Base-by-base conservation (phyloP, 352 stramenopile species). In the Pythium volutum region DNA sequence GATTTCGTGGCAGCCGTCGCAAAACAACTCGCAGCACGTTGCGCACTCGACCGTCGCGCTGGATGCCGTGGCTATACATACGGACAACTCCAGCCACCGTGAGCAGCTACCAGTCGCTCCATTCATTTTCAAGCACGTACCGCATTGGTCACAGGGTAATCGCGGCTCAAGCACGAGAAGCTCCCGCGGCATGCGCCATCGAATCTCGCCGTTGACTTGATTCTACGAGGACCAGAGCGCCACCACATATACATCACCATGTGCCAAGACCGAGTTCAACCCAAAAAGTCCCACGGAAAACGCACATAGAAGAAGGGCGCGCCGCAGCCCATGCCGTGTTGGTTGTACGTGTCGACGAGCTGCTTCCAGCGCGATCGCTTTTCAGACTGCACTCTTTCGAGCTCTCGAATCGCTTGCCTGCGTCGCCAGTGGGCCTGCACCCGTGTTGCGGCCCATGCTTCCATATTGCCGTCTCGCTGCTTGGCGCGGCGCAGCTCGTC, bases 261-360 rank as follows among this genome's bases (percentile, higher is more conserved):
- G n/a, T n/a, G n/a, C n/a, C n/a, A n/a, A n/a, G n/a, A n/a, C n/a
- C n/a, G n/a, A n/a, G n/a, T n/a, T n/a, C n/a, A n/a, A n/a, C n/a
- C n/a, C n/a, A n/a, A n/a, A n/a, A n/a, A n/a, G n/a, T n/a, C n/a
- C n/a, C n/a, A n/a, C n/a, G n/a, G n/a, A n/a, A n/a, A 52, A 59
- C 79, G 46, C 57, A 93, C 81, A 62, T 97, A 98, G 76, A 95
- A 98, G 61, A 98, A 98, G n/a, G 84, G 84, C 1, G 84, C 84
- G 9, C 81, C 81, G 36, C 66, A 78, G n/a, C 81, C 84, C 45
- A 67, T 76, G 11, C 78, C 72, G 27, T 92, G 81, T 16, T 89
- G 66, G 55, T 89, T 93, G 53, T 91, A 77, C 2, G 83, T 81
- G 55, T 97, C 89, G 38, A 94, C 73, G 53, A 98, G 84, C 43